phyloP scores from a whole-genome alignment of 2,329 filamentous ascomycete species.

The Tolypocladium endophyticum region DNA sequence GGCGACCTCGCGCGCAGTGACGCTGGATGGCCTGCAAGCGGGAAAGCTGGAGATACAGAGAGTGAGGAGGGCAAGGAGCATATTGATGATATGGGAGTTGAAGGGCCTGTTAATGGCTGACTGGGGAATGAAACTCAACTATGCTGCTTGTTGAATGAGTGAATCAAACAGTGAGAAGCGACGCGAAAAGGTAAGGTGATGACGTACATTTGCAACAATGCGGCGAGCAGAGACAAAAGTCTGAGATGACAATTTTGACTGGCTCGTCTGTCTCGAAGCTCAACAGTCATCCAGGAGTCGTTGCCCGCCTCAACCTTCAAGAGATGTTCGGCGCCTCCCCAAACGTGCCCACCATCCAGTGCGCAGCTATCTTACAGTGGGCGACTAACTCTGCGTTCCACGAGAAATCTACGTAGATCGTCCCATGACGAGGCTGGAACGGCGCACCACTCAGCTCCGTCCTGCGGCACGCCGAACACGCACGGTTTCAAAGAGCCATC shows the following conservation, averaged over 20 bases:
- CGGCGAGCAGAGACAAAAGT: not conserved
- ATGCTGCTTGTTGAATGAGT: not conserved
- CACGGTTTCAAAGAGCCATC: not conserved
- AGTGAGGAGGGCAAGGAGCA: not conserved
- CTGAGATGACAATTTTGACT: too few relatives aligned
- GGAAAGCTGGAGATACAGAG: not conserved
- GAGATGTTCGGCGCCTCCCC: not conserved
- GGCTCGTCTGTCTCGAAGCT: too few relatives aligned
- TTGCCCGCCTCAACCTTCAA: not conserved
- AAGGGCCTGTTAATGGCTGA: not conserved
- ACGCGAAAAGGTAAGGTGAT: not conserved
- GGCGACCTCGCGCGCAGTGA: constrained; percentile 14
- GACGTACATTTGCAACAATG: not conserved
- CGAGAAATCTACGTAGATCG: not conserved
- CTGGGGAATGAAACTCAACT: not conserved
- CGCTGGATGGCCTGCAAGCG: not conserved
- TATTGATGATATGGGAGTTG: accelerated
- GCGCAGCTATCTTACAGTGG: not conserved
- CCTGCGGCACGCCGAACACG: not conserved
- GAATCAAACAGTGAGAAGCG: not conserved
- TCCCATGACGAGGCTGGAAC: not conserved
- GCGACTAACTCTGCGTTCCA: not conserved
- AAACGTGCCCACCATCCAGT: not conserved
- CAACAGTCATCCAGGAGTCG: not conserved
- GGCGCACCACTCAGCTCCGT: not conserved